Base-by-base conservation (phyloP, 805 yeast species). In the Candida dajiaensis region DNA sequence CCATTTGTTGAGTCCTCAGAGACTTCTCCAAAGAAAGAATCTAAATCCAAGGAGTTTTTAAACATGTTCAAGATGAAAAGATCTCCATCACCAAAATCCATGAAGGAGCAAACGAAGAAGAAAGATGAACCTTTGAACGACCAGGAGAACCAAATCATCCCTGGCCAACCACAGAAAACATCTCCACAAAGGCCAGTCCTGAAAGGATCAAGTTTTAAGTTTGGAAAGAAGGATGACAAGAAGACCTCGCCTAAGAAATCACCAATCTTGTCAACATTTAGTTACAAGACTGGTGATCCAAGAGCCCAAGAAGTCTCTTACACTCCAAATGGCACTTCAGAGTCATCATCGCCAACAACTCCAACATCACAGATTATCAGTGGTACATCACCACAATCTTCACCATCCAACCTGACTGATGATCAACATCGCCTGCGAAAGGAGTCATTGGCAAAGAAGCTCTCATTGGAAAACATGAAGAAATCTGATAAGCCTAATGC, bases 401-500 rank as follows among this genome's bases (percentile, higher is more conserved):
- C 21, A 21, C 40, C 33, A 41, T 18, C 36, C 6, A 42, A 28
- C 3, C n/a, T 38, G 13, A 41, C 38, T 18, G 52, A 50, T 13
- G 57, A 55, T 29, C 54, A 54, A 40, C 50, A 55, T 42, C 50
- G 59, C 42, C 42, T 45, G 19, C 53, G 52, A 37, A 51, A 49
- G 41, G 61, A 59, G 41, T 42, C 51, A 0, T 39, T 59, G 9
- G 45, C 43, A 11, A 46, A 47, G 38, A 51, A 65, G 51, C 50
- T 67, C 18, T 64, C 68, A 9, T 62, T 66, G 46, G 66, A 57
- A 21, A 69, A 63, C 48, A 63, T 66, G 8, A 54, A 61, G 20
- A 66, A 70, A 43, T 62, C 71, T 0, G 55, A 58, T 1, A 69
- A 65, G 47, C 79, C 83, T 3, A 79, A 79, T 54, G 78, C 79